A percentile compares a stretch with the other conserved stretches of the same genome.
Conservation (phyloP, 2,329 filamentous ascomycete genomes). For the Myriosclerotinia scirpicola region DNA sequence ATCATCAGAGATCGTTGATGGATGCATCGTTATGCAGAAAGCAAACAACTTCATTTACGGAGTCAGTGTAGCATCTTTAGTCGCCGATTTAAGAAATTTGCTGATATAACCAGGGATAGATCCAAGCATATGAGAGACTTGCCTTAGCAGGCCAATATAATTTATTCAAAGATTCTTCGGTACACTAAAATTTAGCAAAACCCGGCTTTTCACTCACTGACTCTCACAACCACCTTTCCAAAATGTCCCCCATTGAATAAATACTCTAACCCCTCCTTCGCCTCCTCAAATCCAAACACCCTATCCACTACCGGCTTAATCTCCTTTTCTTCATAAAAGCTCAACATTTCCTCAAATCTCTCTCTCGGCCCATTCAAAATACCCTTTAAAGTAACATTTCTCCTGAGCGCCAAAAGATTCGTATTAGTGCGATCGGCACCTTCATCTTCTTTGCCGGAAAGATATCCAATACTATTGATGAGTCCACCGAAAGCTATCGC, state of each 20-base stretch:
- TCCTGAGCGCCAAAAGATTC: constrained; percentile 53
- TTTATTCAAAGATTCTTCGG: no score
- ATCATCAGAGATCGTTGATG: constrained; percentile 42
- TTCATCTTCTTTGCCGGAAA: constrained; percentile 55
- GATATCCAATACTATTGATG: constrained; percentile 53
- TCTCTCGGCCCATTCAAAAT: constrained; percentile 62
- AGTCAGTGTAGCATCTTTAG: background rate
- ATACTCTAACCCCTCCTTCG: constrained; percentile 49
- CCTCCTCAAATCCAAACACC: constrained; percentile 50
- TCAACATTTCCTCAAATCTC: constrained; percentile 55
- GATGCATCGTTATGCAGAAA: constrained; percentile 44
- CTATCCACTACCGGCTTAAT: constrained; percentile 51
- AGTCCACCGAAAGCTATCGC: constrained; percentile 55
- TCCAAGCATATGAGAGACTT: constrained; percentile 44
- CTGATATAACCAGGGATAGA: constrained; percentile 43
- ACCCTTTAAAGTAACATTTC: constrained; percentile 51
- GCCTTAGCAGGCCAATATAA: constrained; percentile 42
- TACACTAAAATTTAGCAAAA: no score
- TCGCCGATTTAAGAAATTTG: background rate
- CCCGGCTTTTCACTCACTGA: constrained; percentile 7
- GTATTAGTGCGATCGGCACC: constrained; percentile 56
- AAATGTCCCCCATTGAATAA: constrained; percentile 51
- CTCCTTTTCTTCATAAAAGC: constrained; percentile 47
- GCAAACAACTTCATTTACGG: constrained; percentile 41
- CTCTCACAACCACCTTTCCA: constrained; percentile 46